These are phyloP conservation scores for Irpex lacteus DNA, from an alignment of 1,284 basidiomycete genomes.

Conservation along the genomic window DNA sequence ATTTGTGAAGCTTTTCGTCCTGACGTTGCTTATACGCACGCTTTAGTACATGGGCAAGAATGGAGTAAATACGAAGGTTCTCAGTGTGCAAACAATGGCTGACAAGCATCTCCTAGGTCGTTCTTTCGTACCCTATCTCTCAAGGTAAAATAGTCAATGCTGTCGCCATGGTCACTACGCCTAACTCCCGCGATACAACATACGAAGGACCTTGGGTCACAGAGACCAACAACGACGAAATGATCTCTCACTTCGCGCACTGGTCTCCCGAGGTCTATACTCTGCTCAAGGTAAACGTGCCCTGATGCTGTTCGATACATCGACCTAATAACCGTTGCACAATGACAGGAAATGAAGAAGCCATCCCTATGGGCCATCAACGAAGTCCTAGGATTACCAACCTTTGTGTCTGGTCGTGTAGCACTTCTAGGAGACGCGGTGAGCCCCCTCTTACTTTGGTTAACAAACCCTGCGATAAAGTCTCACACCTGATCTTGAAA, in stretches of 20 bases:
- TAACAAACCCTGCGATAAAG: no score
- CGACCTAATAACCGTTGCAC: neutral
- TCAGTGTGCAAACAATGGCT: neutral
- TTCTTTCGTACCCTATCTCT: conserved; percentile 25
- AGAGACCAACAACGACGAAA: conserved; percentile 23
- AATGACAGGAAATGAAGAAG: conserved; percentile 24
- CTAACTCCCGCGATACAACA: conserved; percentile 21
- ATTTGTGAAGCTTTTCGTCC: conserved; percentile 9
- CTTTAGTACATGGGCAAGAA: neutral
- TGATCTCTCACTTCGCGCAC: conserved; percentile 23
- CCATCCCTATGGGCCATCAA: conserved; percentile 33
- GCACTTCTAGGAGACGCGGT: conserved; percentile 31
- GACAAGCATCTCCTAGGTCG: neutral
- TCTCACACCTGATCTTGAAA: neutral
- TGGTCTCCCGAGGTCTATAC: conserved; percentile 33
- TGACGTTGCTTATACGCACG: neutral
- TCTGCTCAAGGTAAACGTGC: conserved; percentile 24
- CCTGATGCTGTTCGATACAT: neutral
- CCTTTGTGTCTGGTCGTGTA: conserved; percentile 21
- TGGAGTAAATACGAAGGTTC: neutral
- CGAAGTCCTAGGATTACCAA: conserved; percentile 22
- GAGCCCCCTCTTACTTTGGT: neutral
- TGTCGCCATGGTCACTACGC: conserved; percentile 26
- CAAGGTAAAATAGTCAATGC: conserved; percentile 30
- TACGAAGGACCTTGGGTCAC: conserved; percentile 29